phyloP scores from a whole-genome alignment of 257 asterid genomes.

The Apocynum venetum region DNA sequence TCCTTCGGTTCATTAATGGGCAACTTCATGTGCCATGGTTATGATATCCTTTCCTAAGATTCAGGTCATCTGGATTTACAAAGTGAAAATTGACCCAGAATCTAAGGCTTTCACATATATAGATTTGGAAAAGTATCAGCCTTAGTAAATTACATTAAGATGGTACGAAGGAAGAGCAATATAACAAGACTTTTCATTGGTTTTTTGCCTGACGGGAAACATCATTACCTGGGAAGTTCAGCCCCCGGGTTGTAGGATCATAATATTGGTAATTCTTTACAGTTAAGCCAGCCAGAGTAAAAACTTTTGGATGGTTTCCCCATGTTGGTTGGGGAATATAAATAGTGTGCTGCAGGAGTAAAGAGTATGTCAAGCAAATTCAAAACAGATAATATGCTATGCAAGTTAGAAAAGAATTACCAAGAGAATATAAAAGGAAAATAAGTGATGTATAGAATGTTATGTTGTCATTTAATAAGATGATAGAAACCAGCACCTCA shows the following conservation, averaged over 20 bases:
- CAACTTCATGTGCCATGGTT: neutral
- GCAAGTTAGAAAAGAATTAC: neutral
- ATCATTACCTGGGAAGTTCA: conserved; percentile 66
- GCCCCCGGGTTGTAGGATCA: conserved; percentile 94
- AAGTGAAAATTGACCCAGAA: neutral
- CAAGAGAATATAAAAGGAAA: neutral
- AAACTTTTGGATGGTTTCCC: conserved; percentile 95
- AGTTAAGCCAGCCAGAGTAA: conserved; percentile 82
- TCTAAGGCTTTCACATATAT: neutral
- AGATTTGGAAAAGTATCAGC: neutral
- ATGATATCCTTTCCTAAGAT: neutral
- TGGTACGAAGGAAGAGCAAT: neutral
- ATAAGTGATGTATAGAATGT: too few relatives aligned
- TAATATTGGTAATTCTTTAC: conserved; percentile 85
- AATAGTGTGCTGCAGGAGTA: conserved; percentile 61
- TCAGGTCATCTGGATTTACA: neutral
- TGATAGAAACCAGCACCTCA: conserved; percentile 20
- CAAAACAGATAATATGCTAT: neutral
- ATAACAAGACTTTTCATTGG: neutral
- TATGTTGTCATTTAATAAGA: neutral
- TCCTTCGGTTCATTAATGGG: neutral
- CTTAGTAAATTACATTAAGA: neutral
- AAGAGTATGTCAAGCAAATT: neutral
- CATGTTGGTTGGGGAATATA: conserved; percentile 92
- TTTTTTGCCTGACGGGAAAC: neutral